Conservation (phyloP, 768 basidiomycete species). For the Saitozyma podzolica region DNA sequence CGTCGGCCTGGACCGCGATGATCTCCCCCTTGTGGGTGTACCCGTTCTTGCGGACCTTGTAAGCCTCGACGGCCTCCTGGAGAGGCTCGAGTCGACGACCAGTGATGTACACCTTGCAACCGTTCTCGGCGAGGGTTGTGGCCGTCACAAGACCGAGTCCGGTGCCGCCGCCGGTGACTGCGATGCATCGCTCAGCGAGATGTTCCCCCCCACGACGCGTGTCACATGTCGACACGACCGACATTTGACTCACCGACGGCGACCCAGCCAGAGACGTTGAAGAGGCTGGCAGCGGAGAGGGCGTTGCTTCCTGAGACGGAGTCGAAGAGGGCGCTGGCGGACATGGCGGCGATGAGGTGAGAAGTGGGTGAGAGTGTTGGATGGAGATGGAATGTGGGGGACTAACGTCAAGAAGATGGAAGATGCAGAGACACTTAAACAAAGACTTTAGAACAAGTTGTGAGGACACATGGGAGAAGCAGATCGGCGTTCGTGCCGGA, state of each 20-base stretch:
- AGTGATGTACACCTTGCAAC: constrained; percentile 50
- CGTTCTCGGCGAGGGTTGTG: constrained; percentile 44
- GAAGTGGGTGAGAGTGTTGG: no score
- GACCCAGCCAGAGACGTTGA: constrained; percentile 48
- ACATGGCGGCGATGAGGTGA: constrained; percentile 4
- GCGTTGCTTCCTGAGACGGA: constrained; percentile 20
- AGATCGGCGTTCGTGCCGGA: no score
- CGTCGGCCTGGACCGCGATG: constrained; percentile 42
- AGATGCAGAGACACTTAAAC: no score
- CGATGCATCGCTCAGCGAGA: constrained; percentile 6
- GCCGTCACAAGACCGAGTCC: constrained; percentile 36
- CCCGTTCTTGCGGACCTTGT: constrained; percentile 19
- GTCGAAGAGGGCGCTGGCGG: constrained; percentile 14
- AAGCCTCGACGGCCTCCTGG: constrained; percentile 30
- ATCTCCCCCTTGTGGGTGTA: constrained; percentile 30
- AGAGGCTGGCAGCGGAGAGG: constrained; percentile 35
- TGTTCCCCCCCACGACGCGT: no score
- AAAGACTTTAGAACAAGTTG: no score
- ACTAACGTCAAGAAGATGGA: no score
- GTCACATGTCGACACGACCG: background rate
- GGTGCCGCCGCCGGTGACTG: constrained; percentile 39
- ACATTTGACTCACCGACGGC: constrained; percentile 36
- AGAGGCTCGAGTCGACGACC: constrained; percentile 45
- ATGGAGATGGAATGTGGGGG: no score
- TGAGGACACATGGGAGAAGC: no score